Conservation (phyloP, 257 asterid species). For the Gardenia jasminoides region DNA sequence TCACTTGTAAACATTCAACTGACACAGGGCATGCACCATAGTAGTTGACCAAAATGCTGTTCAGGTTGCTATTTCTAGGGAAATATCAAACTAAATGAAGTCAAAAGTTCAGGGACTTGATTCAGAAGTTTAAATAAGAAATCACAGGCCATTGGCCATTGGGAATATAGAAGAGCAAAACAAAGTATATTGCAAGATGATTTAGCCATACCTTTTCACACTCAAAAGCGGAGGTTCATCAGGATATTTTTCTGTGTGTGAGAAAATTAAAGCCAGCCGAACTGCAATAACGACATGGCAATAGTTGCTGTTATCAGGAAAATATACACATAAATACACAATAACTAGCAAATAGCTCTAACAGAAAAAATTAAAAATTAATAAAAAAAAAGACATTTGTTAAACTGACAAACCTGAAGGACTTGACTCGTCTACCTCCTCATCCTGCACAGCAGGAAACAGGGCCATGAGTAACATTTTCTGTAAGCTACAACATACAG, state of each 20-base stretch:
- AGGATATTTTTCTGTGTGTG: slow-evolving; percentile 90
- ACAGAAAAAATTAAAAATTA: slow-evolving; percentile 13
- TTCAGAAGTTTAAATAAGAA: background rate
- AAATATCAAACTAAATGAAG: background rate
- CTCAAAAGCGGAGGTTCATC: slow-evolving; percentile 90
- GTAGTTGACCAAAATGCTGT: background rate
- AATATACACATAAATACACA: slow-evolving; percentile 9
- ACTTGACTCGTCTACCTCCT: slow-evolving; percentile 62
- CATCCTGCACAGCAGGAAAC: slow-evolving; percentile 46
- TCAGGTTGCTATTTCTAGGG: background rate
- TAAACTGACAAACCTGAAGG: slow-evolving; percentile 54
- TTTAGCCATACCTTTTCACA: slow-evolving; percentile 50
- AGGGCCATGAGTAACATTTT: slow-evolving; percentile 1
- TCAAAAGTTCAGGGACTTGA: background rate
- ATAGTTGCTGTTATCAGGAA: slow-evolving; percentile 19
- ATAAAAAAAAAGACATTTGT: background rate
- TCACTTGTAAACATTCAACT: background rate
- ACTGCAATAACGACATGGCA: slow-evolving; percentile 45
- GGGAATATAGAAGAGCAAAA: background rate
- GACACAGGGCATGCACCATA: background rate
- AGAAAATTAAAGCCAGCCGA: slow-evolving; percentile 69
- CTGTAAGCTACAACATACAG: background rate
- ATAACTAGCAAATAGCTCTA: slow-evolving; percentile 23
- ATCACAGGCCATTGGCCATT: background rate
- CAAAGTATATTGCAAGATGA: background rate